phyloP scores from a whole-genome alignment of 345 rosid genomes.

The Rhodomyrtus tomentosa region DNA sequence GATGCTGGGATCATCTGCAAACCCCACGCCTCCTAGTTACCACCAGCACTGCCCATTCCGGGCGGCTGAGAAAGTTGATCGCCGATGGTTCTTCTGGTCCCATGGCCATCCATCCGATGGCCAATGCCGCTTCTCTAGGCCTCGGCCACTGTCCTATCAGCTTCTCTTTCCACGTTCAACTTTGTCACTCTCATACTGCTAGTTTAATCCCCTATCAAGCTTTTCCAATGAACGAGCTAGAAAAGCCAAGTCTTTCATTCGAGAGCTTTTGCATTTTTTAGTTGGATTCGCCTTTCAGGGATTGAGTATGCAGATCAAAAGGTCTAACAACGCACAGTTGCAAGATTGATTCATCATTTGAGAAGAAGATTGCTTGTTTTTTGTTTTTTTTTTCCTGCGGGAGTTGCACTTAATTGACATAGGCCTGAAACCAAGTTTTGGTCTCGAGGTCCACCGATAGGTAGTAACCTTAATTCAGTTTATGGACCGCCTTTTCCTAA shows the following conservation, averaged over 20 bases:
- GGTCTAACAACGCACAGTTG: neutral
- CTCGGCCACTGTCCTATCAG: constrained; percentile 28
- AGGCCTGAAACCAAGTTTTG: too few species aligned
- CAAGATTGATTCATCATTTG: too few species aligned
- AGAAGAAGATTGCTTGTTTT: too few species aligned
- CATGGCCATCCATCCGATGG: constrained; percentile 13
- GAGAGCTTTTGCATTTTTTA: neutral
- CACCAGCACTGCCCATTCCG: neutral
- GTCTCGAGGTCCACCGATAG: too few species aligned
- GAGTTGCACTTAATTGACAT: too few species aligned
- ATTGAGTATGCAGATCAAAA: neutral
- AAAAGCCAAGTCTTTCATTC: neutral
- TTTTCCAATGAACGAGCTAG: too few species aligned
- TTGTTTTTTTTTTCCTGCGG: too few species aligned
- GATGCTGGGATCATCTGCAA: constrained; percentile 2
- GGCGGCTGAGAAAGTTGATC: neutral
- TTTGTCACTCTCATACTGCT: too few species aligned
- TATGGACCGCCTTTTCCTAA: too few species aligned
- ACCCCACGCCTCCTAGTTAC: neutral
- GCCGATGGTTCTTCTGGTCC: constrained; percentile 2
- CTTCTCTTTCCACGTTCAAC: constrained; percentile 42
- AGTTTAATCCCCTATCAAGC: too few species aligned
- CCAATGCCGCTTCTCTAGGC: constrained; percentile 37
- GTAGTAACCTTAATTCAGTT: too few species aligned
- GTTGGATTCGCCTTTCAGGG: neutral